A percentile compares a stretch with the other conserved stretches of the same genome.
Conservation (phyloP, 2,329 filamentous ascomycete species). For the Alternaria alternata region DNA sequence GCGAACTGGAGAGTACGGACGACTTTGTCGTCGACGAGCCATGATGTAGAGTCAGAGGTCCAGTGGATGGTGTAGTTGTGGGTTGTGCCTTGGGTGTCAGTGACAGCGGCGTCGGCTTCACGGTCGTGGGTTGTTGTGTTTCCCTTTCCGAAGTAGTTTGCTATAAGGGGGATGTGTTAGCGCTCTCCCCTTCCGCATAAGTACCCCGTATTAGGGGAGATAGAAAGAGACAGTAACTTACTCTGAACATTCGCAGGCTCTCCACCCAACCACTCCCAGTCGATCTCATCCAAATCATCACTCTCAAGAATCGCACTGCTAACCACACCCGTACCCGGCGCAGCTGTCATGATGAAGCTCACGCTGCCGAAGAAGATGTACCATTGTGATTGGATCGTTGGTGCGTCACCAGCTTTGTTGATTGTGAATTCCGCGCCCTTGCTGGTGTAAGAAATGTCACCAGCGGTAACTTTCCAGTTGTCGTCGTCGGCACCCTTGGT, state of each 20-base stretch:
- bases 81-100: conserved; percentile 59
- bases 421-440: conserved; percentile 59
- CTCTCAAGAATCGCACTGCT: conserved; percentile 82
- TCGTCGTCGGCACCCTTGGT: conserved; percentile 35
- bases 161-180: background rate
- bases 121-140: conserved; percentile 71
- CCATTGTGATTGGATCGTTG: conserved; percentile 77
- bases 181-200: background rate
- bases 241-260: conserved; percentile 68
- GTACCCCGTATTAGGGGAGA: background rate
- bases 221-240: conserved; percentile 62
- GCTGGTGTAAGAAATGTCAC: conserved; percentile 50
- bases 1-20: conserved; percentile 67
- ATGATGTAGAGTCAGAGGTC: conserved; percentile 70
- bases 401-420: conserved; percentile 55
- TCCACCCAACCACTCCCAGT: conserved; percentile 79
- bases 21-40: conserved; percentile 71
- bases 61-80: conserved; percentile 76
- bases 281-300: conserved; percentile 83
- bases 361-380: conserved; percentile 86
- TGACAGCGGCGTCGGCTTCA: conserved; percentile 65
- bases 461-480: conserved; percentile 39
- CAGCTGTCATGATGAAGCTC: conserved; percentile 77
- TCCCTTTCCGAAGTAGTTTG: conserved; percentile 10
- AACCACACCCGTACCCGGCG: conserved; percentile 76